These are phyloP conservation scores for Parasarocladium wereldwijsianum DNA, from an alignment of 2,329 filamentous ascomycete species.

Conservation along the genomic window DNA sequence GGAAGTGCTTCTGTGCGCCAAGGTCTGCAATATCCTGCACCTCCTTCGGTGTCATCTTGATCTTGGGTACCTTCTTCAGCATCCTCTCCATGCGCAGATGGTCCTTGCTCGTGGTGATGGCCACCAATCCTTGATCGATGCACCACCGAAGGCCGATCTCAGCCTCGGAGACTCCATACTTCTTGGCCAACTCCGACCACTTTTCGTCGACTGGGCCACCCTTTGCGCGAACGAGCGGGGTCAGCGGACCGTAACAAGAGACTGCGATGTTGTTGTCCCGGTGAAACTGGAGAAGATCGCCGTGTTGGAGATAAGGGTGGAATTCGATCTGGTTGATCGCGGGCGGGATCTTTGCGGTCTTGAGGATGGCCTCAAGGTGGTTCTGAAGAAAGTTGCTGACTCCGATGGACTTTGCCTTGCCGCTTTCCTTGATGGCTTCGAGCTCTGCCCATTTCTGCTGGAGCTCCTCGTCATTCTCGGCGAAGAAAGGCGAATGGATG, in stretches of 20 bases:
- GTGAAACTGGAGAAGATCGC: conserved; percentile 41
- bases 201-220: conserved; percentile 37
- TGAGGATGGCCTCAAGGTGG: conserved; percentile 39
- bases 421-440: conserved; percentile 51
- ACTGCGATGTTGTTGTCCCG: conserved; percentile 41
- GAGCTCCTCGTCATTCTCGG: conserved; percentile 32
- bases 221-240: conserved; percentile 28
- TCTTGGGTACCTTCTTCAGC: conserved; percentile 30
- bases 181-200: conserved; percentile 35
- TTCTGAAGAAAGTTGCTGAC: conserved; percentile 57
- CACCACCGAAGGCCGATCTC: conserved; percentile 46
- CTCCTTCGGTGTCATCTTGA: conserved; percentile 46
- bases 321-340: conserved; percentile 71
- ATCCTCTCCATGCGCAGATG: conserved; percentile 43
- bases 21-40: conserved; percentile 37
- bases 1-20: conserved; percentile 45
- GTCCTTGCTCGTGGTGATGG: conserved; percentile 44
- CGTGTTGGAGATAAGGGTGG: conserved; percentile 61
- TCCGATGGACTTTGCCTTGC: conserved; percentile 55
- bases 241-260: conserved; percentile 40
- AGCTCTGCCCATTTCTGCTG: conserved; percentile 44
- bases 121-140: conserved; percentile 43
- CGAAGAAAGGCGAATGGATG: conserved; percentile 43
- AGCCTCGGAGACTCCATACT: conserved; percentile 41
- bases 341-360: conserved; percentile 46